Percentiles rank a stretch among this genome's conserved stretches.
Evolutionary conservation across 2,329 filamentous ascomycete species (phyloP).

Genomic region (Zymoseptoria passerinii): DNA sequence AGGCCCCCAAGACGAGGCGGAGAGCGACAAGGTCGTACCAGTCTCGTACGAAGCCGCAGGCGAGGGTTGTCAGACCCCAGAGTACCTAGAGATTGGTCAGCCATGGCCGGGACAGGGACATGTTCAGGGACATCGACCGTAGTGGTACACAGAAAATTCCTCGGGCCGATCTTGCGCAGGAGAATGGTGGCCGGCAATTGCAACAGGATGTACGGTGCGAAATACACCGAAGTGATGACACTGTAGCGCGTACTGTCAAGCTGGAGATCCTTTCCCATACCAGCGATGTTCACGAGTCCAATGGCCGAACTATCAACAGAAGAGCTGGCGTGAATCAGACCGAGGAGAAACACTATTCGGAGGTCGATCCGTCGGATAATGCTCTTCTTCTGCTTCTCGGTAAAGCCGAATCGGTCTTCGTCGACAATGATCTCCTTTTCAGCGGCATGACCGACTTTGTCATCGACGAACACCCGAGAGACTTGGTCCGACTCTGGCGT

Average conservation of each 20-base stretch:
- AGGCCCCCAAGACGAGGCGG: constrained; percentile 19
- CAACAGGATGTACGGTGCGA: constrained; percentile 32
- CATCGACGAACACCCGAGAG: not conserved
- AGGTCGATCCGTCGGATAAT: constrained; percentile 8
- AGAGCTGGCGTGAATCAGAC: constrained; percentile 4
- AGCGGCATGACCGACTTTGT: not conserved
- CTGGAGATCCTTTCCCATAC: constrained; percentile 12
- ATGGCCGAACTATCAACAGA: constrained; percentile 3
- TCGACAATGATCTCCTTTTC: not conserved
- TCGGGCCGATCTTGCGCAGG: constrained; percentile 23
- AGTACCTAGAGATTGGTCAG: constrained; percentile 1
- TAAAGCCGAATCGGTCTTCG: not conserved
- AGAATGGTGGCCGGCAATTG: constrained; percentile 29
- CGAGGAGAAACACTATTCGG: constrained; percentile 3
- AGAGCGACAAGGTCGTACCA: constrained; percentile 19
- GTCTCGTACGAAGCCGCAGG: constrained; percentile 21
- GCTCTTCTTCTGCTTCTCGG: not conserved
- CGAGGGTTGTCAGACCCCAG: constrained; percentile 5
- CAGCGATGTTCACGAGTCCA: constrained; percentile 27
- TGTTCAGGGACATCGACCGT: not conserved
- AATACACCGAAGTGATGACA: constrained; percentile 28
- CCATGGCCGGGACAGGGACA: not conserved
- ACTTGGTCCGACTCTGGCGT: not conserved
- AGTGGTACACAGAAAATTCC: constrained; percentile 16
- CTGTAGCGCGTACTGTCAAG: constrained; percentile 25